Conservation (phyloP, 768 basidiomycete genomes). For the Favolaschia claudopus region DNA sequence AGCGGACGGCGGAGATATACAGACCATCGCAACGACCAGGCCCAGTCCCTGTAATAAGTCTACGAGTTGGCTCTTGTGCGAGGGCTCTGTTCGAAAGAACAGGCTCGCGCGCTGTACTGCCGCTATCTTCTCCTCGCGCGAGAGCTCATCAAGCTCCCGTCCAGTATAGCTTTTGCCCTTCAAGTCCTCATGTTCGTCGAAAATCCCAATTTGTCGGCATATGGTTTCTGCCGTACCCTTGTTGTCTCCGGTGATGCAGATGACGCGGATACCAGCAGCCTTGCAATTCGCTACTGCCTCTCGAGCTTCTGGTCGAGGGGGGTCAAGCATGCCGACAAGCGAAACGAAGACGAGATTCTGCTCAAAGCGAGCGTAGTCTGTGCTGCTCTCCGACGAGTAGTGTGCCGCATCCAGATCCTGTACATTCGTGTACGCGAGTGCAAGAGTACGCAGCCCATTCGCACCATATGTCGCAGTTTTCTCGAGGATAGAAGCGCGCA, state of each 20-base stretch:
- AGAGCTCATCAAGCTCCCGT: conserved; percentile 85
- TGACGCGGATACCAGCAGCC: conserved; percentile 92
- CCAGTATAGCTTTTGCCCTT: conserved; percentile 97
- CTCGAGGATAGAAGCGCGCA: conserved; percentile 68
- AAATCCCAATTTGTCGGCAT: conserved; percentile 95
- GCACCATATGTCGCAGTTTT: conserved; percentile 78
- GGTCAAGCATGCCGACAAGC: conserved; percentile 97
- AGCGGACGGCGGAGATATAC: conserved; percentile 16
- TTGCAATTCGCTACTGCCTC: conserved; percentile 88
- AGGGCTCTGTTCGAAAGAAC: conserved; percentile 94
- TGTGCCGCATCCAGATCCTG: conserved; percentile 79
- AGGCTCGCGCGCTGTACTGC: conserved; percentile 90
- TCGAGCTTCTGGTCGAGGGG: conserved; percentile 92
- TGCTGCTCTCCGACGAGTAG: conserved; percentile 80
- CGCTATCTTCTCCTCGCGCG: conserved; percentile 78
- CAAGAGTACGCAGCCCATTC: conserved; percentile 88
- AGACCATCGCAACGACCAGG: conserved; percentile 94
- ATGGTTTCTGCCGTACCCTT: conserved; percentile 98
- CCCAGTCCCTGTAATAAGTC: conserved; percentile 92
- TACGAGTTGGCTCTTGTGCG: conserved; percentile 94
- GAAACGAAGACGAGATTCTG: conserved; percentile 93
- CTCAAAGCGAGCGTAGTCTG: conserved; percentile 91
- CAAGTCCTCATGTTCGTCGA: conserved; percentile 84
- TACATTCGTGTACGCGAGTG: conserved; percentile 85
- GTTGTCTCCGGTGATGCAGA: conserved; percentile 98